Percentiles rank a stretch among this genome's conserved stretches.
Conservation (phyloP, 495 filamentous ascomycete genomes). For the Aspergillus bridgeri region DNA sequence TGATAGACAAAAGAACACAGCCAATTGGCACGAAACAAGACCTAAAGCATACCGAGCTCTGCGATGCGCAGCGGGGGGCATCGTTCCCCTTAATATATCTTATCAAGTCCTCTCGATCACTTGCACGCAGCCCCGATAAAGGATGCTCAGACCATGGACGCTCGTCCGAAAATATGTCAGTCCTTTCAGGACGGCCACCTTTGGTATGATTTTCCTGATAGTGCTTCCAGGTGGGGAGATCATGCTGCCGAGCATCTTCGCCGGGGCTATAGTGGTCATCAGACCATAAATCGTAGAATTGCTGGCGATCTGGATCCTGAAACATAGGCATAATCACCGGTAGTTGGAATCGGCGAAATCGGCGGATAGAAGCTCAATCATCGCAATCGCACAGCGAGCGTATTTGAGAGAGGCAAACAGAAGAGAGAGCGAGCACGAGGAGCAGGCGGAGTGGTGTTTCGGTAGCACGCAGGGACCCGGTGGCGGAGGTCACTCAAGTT, state of each 20-base stretch:
- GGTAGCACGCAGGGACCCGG: background rate
- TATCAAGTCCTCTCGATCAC: conserved; percentile 74
- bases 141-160: conserved; percentile 7
- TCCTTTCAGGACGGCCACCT: conserved; percentile 5
- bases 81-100: conserved; percentile 78
- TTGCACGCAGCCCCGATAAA: conserved; percentile 23
- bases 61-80: conserved; percentile 70
- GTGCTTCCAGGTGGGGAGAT: conserved; percentile 15
- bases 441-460: background rate
- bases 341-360: conserved; percentile 3
- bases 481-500: conserved; percentile 1
- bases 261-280: conserved; percentile 16
- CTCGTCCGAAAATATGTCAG: conserved; percentile 5
- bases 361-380: conserved; percentile 11
- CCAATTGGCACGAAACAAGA: background rate
- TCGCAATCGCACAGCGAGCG: conserved; percentile 7
- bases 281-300: conserved; percentile 28
- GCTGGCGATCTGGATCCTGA: conserved; percentile 36
- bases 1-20: background rate
- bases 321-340: conserved; percentile 40
- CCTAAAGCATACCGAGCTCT: conserved; percentile 56
- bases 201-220: conserved; percentile 10
- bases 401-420: background rate
- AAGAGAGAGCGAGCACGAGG: background rate
- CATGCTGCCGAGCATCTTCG: conserved; percentile 16